Base-by-base conservation (phyloP, 352 stramenopile genomes). In the Peronosclerospora sorghi region DNA sequence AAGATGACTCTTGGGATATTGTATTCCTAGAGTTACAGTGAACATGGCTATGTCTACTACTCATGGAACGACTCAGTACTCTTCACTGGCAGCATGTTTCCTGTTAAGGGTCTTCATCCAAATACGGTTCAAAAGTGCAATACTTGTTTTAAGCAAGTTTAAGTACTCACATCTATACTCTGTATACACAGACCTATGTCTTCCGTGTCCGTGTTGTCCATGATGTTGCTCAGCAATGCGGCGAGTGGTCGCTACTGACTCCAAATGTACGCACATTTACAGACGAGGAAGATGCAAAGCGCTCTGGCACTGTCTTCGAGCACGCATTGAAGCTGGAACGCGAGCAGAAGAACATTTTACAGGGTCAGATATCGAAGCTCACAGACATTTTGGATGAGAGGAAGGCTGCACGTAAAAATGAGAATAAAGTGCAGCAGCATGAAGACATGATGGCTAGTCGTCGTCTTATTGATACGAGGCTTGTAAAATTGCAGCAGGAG, bases 21-120 rank as follows among this genome's bases (percentile, higher is more conserved):
- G 10, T 26, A 14, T 40, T 8, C 1, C 4, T 12, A 86, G 73
- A 75, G 73, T 28, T 62, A 86, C 53, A 89, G 76, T 30, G 79
- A 89, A 49, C 73, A 89, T 41, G 76, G 79, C 24, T 92, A 89
- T 46, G 76, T 92, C 18, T 92, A 89, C 50, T 92, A 92, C 67
- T 89, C 74, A 44, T 92, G 79, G 79, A 62, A 48, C 41, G 73
- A 92, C 32, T 87, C 78, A 36, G 73, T 76, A 40, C 29, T 74
- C 6, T 83, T 86, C 41, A 24, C 55, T 10, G 56, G 51, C 26
- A 59, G 59, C 18, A 79, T 82, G 56, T 77, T 65, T 36, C 70
- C 77, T 8, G 65, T 92, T 20, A 88, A 87, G 48, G 73, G 75
- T 0, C 59, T 92, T 6, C 45, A 29, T 28, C 64, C 77, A 38